phyloP scores from a whole-genome alignment of 2,329 filamentous ascomycete species.

The Trichoderma sp. region DNA sequence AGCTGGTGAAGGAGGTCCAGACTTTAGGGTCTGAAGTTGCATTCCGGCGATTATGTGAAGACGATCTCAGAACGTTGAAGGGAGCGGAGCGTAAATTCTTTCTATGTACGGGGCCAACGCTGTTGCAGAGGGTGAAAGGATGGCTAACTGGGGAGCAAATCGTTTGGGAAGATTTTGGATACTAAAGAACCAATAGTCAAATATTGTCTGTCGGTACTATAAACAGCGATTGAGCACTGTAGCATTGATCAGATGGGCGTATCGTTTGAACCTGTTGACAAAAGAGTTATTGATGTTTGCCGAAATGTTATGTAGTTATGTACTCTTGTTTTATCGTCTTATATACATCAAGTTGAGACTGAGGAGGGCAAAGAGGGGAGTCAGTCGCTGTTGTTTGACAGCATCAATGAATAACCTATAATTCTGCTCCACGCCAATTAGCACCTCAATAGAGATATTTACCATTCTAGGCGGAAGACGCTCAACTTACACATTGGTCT shows the following conservation, averaged over 20 bases:
- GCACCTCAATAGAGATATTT: background rate
- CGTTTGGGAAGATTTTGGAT: slow-evolving; percentile 60
- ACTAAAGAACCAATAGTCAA: slow-evolving; percentile 36
- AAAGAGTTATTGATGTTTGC: background rate
- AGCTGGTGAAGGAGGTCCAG: slow-evolving; percentile 31
- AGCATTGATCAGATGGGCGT: background rate
- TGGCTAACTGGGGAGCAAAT: slow-evolving; percentile 57
- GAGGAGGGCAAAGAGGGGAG: background rate
- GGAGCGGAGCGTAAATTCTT: slow-evolving; percentile 48
- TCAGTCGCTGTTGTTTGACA: background rate
- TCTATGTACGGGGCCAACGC: slow-evolving; percentile 46
- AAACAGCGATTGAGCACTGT: background rate
- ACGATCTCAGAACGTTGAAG: slow-evolving; percentile 44
- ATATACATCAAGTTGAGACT: background rate
- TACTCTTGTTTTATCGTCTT: background rate
- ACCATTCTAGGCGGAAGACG: too few species aligned
- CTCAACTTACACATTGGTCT: background rate
- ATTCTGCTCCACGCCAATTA: background rate
- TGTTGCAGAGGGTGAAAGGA: slow-evolving; percentile 44
- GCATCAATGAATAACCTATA: background rate
- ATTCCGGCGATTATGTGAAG: slow-evolving; percentile 38
- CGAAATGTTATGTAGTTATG: background rate
- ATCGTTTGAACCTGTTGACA: background rate
- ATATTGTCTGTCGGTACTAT: too few species aligned
- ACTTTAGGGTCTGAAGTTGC: slow-evolving; percentile 36